Percentiles rank a stretch among this genome's conserved stretches.
Evolutionary conservation across 2,329 filamentous ascomycete genomes (phyloP).

Genomic region (Fusarium torreyae): DNA sequence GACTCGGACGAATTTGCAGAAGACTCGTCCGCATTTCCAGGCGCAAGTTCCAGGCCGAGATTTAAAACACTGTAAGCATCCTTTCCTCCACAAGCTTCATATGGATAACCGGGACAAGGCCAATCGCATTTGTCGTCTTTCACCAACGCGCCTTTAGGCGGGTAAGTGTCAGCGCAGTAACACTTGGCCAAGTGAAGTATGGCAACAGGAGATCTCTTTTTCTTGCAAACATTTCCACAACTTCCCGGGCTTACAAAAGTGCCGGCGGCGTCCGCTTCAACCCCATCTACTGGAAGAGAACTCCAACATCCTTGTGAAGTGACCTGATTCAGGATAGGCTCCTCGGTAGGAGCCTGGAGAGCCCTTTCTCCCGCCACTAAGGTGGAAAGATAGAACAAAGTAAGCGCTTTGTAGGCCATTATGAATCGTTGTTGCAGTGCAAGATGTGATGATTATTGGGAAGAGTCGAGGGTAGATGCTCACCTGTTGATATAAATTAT

Average conservation of each 20-base stretch:
- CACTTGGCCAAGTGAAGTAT: slow-evolving; percentile 15
- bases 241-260: neutral
- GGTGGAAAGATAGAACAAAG: slow-evolving; percentile 1
- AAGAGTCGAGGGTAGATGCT: no score
- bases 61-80: slow-evolving; percentile 34
- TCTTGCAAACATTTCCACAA: slow-evolving; percentile 4
- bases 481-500: slow-evolving; percentile 7
- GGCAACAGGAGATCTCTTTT: neutral
- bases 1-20: neutral
- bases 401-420: slow-evolving; percentile 4
- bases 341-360: slow-evolving; percentile 55
- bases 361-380: neutral
- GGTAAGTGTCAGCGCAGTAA: slow-evolving; percentile 36
- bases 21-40: slow-evolving; percentile 5
- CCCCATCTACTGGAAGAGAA: slow-evolving; percentile 5
- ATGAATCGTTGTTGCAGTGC: neutral
- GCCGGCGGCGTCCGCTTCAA: no score
- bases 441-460: neutral
- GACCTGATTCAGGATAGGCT: neutral
- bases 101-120: slow-evolving; percentile 25
- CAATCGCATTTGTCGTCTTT: slow-evolving; percentile 34
- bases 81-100: slow-evolving; percentile 30
- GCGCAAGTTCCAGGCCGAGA: neutral
- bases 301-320: slow-evolving; percentile 40
- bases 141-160: slow-evolving; percentile 9